Percentiles rank a stretch among this genome's conserved stretches.
phyloP scores from a whole-genome alignment of 192 early-diverging fungal species.

The Rhizoclosmatium sp. region DNA sequence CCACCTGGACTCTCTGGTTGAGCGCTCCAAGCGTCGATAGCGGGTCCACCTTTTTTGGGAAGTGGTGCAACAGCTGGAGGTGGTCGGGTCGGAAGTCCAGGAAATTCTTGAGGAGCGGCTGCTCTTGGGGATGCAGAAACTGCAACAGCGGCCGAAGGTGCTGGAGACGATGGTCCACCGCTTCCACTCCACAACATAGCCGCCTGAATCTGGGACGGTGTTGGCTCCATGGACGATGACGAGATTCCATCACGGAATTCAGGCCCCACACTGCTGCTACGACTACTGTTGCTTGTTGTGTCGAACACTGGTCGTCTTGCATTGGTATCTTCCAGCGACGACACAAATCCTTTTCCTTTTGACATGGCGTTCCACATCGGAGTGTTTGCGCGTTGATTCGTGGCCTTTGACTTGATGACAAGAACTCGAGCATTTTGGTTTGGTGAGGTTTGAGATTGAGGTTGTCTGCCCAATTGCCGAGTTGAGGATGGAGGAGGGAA shows the following conservation, averaged over 20 bases:
- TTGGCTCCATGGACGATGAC: not conserved
- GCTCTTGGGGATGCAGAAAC: conserved; percentile 10
- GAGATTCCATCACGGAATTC: not conserved
- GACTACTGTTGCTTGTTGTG: conserved; percentile 20
- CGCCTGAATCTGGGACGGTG: not conserved
- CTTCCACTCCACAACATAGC: not conserved
- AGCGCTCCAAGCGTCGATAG: not conserved
- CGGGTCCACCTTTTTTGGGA: not conserved
- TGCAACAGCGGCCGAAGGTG: not conserved
- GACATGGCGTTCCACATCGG: conserved; percentile 24
- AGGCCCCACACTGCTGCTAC: conserved; percentile 22
- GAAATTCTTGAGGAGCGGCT: conserved; percentile 8
- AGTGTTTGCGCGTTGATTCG: conserved; percentile 47
- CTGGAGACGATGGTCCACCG: not conserved
- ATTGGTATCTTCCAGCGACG: conserved; percentile 31
- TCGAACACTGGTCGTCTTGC: conserved; percentile 27
- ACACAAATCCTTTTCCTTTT: conserved; percentile 39
- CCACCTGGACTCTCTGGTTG: not conserved
- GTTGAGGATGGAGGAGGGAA: conserved; percentile 44
- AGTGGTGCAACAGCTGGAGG: not conserved
- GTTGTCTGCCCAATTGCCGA: not conserved
- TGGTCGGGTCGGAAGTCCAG: conserved; percentile 2
- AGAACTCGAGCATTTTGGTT: conserved; percentile 64
- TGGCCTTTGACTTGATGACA: conserved; percentile 75
- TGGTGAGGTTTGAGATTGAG: conserved; percentile 23